Percentiles rank a stretch among this genome's conserved stretches.
phyloP scores from a whole-genome alignment of 2,329 filamentous ascomycete genomes.

The Calcarisporium arbuscula region DNA sequence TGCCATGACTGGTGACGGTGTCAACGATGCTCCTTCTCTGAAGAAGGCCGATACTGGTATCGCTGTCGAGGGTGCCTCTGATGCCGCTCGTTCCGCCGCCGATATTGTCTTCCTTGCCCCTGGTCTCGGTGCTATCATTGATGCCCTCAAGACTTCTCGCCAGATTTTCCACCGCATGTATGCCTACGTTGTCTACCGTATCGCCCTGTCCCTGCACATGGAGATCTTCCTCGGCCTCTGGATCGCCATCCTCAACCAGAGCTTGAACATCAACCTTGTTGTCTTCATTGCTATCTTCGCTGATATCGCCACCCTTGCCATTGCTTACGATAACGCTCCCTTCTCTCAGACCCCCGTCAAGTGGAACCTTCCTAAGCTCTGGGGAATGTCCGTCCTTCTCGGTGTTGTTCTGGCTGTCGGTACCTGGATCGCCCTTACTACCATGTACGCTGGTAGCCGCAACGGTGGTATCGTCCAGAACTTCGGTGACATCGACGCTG shows the following conservation, averaged over 20 bases:
- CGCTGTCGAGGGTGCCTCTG: slow-evolving; percentile 85
- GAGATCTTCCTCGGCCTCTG: slow-evolving; percentile 88
- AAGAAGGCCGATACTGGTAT: slow-evolving; percentile 97
- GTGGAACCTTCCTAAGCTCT: slow-evolving; percentile 91
- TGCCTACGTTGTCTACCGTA: slow-evolving; percentile 92
- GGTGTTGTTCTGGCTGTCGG: slow-evolving; percentile 75
- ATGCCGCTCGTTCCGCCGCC: slow-evolving; percentile 83
- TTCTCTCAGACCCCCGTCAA: slow-evolving; percentile 83
- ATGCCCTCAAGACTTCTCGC: slow-evolving; percentile 85
- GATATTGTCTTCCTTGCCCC: slow-evolving; percentile 93
- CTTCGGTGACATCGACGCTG: slow-evolving; percentile 72
- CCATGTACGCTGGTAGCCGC: slow-evolving; percentile 64
- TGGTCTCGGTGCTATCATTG: slow-evolving; percentile 86
- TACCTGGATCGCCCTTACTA: slow-evolving; percentile 85
- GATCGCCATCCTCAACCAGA: slow-evolving; percentile 82
- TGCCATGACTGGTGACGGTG: slow-evolving; percentile 94
- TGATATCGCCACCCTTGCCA: slow-evolving; percentile 84
- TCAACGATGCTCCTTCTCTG: slow-evolving; percentile 87
- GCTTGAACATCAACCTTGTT: slow-evolving; percentile 77
- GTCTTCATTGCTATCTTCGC: slow-evolving; percentile 95
- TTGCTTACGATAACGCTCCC: slow-evolving; percentile 88
- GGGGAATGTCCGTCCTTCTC: slow-evolving; percentile 84
- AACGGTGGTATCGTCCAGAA: slow-evolving; percentile 85
- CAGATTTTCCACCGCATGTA: slow-evolving; percentile 98
- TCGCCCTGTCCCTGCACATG: slow-evolving; percentile 83